phyloP scores from a whole-genome alignment of 179 eudicot genomes.

The Heliamphora pulchella region DNA sequence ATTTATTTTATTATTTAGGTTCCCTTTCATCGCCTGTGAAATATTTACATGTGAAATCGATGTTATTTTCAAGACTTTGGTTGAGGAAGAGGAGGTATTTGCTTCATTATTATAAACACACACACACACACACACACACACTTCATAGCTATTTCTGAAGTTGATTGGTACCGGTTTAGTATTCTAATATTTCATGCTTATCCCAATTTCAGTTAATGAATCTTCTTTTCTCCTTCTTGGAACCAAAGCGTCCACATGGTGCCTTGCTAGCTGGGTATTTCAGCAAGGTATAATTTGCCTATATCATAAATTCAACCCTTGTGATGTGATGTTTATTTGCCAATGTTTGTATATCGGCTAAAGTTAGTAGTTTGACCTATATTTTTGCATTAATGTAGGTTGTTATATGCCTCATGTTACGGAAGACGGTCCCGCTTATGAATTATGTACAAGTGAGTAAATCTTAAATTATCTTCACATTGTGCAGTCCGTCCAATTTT shows the following conservation, averaged over 20 bases:
- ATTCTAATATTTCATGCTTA: conserved; percentile 15
- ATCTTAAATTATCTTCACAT: not conserved
- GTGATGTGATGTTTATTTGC: not conserved
- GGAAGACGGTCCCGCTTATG: conserved; percentile 87
- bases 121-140: not conserved
- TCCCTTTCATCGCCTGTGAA: conserved; percentile 89
- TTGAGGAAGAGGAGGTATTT: conserved; percentile 89
- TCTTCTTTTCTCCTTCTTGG: conserved; percentile 88
- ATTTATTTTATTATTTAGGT: conserved; percentile 38
- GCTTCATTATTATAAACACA: not conserved
- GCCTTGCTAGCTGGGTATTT: conserved; percentile 92
- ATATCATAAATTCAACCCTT: not conserved
- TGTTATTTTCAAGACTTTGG: conserved; percentile 90
- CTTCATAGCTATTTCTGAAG: not conserved
- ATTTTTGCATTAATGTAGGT: conserved; percentile 38
- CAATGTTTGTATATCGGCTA: not conserved
- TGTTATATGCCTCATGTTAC: conserved; percentile 87
- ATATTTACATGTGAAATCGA: conserved; percentile 96
- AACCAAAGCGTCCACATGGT: conserved; percentile 78
- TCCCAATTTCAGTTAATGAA: conserved; percentile 67
- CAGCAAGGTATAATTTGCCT: conserved; percentile 54
- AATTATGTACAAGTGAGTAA: conserved; percentile 87
- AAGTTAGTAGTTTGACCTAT: conserved; percentile 16
- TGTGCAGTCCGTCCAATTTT: not conserved
- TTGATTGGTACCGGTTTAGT: not conserved